Evolutionary conservation across 2,329 filamentous ascomycete genomes (phyloP), one percentile per base, ranked within the genome.

Genomic region (Fusarium palustre): DNA sequence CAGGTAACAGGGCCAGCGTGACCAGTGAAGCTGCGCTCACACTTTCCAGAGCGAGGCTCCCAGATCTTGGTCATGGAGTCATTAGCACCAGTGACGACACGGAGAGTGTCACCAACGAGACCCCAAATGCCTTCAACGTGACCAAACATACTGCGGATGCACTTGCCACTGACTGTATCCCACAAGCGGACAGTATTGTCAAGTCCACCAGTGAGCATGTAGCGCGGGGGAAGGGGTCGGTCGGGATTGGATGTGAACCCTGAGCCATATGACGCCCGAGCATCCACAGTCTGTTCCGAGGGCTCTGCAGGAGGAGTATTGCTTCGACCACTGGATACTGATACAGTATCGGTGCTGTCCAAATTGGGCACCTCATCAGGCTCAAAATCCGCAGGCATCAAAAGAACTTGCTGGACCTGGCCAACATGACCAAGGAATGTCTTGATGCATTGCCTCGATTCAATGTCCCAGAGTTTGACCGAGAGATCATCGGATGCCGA

Each of bases 51-150:
- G 59, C 94, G 85, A 18, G 95, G 92, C 80, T 98, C 95, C 96
- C 96, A 99, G 33, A 87, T 79, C 82, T 98, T 98, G 74, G 97
- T 92, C 89, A 95, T 97, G 42, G 93, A 90, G 80, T 99, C 96
- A 78, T 98, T 94, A 13, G 93, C 92, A 1, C 94, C 95, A 20
- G 91, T 93, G 16, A 98, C 93, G 18, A 97, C 89, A 13, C 96
- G 89, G 22, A 98, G 83, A 1, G 92, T 94, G 79, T 98, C 95
- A 5, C 92, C 95, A 0, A 92, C 93, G 4, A 99, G 85, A 8
- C 92, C 92, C 96, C 96, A 99, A 22, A 99, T 91, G 33, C 96
- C 96, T 79, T 99, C 96, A 24, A 99, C 88, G 75, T 99, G 96
- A 0, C 96, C 96, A 77, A 98, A 99, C 84, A 97, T 97, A 33